Evolutionary conservation across 106 monocot genomes (phyloP), one percentile per base, ranked within the genome.

Genomic region (Phalaenopsis equestris): DNA sequence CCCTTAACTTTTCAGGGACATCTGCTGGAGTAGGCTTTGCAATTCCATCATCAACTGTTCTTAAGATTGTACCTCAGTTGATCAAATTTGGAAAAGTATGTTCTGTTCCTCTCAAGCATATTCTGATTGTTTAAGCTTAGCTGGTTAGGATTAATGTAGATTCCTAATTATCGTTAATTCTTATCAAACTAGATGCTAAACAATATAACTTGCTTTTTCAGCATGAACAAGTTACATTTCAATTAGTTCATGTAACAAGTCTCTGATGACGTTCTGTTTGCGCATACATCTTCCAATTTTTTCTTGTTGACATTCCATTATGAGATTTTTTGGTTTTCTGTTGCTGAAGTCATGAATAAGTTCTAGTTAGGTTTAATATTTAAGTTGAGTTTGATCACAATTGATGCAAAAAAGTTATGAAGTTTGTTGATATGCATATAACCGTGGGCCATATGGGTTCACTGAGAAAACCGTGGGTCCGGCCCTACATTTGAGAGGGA

Each of bases 21-120:
- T 99, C 94, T 73, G 89, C 94, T 37, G 98, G 98, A 78, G 98
- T 99, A 38, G 94, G 94, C 45, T 99, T 98, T 85, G 98, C 94
- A 41, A 99, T 99, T 75, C 98, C 92, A 80, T 99, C 94, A 79
- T 91, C 90, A 79, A 90, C 92, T 79, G 90, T 99, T 52, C 86
- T 88, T 24, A 98, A 86, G 86, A 87, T 98, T 75, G 88, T 91
- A n/a, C 98, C 94, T 82, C 98, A 94, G 79, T 81, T 99, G 76
- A 99, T 94, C 73, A 86, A 92, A 75, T 90, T 92, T 87, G 94
- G 94, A 56, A 90, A 87, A 83, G 98, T 94, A 88, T 82, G 91
- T 72, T 77, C 30, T 8, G 2, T 37, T 38, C 24, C 68, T 37
- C 68, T 72, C 23, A 64, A 64, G 24, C 24, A 64, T 64, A 24